phyloP scores from a whole-genome alignment of 2,329 filamentous ascomycete genomes.

The Chaetomium strumarium region DNA sequence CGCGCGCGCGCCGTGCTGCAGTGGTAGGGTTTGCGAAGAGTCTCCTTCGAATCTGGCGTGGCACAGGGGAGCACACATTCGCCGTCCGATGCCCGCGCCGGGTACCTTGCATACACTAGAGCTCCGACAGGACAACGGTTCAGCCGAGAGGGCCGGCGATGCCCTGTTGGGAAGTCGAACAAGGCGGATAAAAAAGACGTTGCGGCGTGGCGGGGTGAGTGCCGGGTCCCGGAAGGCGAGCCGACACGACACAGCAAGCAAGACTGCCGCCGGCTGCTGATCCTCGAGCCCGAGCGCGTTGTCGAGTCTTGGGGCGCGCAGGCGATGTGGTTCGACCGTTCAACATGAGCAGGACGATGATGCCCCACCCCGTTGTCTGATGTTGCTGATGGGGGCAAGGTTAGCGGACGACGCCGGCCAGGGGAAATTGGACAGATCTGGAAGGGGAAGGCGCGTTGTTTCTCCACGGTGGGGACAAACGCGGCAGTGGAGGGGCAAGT shows the following conservation, averaged over 20 bases:
- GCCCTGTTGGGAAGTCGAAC: constrained; percentile 4
- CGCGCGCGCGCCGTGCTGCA: neutral
- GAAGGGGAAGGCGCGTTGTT: neutral
- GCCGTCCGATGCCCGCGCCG: constrained; percentile 5
- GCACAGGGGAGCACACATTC: constrained; percentile 2
- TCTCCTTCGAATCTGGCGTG: neutral
- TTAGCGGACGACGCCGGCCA: constrained; percentile 6
- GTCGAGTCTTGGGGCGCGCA: neutral
- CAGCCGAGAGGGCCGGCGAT: constrained; percentile 20
- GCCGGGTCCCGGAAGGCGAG: neutral
- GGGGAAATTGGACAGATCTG: neutral
- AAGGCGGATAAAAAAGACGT: constrained; percentile 23
- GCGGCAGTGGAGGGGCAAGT: neutral
- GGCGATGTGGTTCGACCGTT: neutral
- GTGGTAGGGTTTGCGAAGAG: neutral
- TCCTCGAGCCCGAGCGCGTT: constrained; percentile 12
- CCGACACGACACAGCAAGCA: constrained; percentile 3
- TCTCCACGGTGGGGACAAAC: neutral
- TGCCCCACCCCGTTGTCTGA: constrained; percentile 8
- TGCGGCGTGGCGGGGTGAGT: constrained; percentile 10
- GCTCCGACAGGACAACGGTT: constrained; percentile 16
- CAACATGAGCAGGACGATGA: constrained; percentile 11
- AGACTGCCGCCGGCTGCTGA: constrained; percentile 7
- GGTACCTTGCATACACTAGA: constrained; percentile 26
- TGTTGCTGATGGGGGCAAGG: neutral